Evolutionary conservation across 1,284 basidiomycete species (phyloP).

Genomic region (Vanrija sp.): DNA sequence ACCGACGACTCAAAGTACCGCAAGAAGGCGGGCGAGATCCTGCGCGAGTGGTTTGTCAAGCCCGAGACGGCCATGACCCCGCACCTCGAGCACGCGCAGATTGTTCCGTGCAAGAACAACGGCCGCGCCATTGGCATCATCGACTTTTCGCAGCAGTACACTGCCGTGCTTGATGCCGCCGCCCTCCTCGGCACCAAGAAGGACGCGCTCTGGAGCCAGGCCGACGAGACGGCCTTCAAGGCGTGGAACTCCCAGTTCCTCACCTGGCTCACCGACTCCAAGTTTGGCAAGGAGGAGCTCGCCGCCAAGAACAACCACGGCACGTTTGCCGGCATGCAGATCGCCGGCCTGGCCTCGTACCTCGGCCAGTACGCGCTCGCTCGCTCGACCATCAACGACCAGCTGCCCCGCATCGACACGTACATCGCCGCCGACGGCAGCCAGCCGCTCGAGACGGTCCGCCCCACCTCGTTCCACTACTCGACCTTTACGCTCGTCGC

Average conservation of each 20-base stretch:
- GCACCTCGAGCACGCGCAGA: conserved; percentile 10
- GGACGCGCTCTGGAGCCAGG: conserved; percentile 3
- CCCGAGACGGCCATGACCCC: conserved; percentile 3
- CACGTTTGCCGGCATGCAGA: conserved; percentile 10
- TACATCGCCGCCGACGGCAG: conserved; percentile 4
- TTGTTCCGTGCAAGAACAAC: conserved; percentile 4
- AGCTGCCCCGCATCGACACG: background rate
- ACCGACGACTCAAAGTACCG: conserved; percentile 9
- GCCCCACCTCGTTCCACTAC: conserved; percentile 8
- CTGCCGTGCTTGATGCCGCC: conserved; percentile 7
- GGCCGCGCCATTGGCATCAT: conserved; percentile 11
- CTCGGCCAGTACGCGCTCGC: conserved; percentile 4
- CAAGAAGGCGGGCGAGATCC: background rate
- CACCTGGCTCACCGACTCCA: conserved; percentile 5
- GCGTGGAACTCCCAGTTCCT: conserved; percentile 10
- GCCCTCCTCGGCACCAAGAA: background rate
- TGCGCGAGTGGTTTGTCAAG: conserved; percentile 10
- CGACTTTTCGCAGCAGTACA: conserved; percentile 16
- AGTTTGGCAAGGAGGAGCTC: conserved; percentile 9
- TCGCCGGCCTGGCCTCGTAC: conserved; percentile 4
- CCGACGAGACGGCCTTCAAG: conserved; percentile 1
- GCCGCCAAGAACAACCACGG: conserved; percentile 11
- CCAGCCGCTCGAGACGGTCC: conserved; percentile 8
- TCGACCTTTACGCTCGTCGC: conserved; percentile 8
- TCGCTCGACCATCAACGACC: background rate